phyloP scores from a whole-genome alignment of 805 yeast species.

The Metschnikowia santaceciliae region DNA sequence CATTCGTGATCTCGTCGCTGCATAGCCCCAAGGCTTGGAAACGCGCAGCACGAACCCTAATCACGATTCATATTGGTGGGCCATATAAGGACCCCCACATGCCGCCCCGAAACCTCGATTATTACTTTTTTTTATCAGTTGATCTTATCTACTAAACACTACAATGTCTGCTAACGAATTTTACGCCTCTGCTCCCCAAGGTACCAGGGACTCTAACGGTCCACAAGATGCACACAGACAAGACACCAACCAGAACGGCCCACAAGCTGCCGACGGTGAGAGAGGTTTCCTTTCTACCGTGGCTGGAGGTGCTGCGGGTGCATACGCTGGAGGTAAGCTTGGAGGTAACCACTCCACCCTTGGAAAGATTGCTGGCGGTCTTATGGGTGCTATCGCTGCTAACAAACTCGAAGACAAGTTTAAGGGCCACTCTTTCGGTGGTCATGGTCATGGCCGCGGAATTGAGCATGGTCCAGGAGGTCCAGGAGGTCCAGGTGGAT shows the following conservation, averaged over 20 bases:
- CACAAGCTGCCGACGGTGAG: conserved; percentile 22
- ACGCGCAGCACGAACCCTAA: background rate
- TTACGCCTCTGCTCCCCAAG: conserved; percentile 41
- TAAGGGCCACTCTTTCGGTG: conserved; percentile 15
- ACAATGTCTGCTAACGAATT: conserved; percentile 56
- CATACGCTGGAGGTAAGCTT: conserved; percentile 29
- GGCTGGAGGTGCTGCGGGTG: conserved; percentile 36
- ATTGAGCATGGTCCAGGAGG: conserved; percentile 6
- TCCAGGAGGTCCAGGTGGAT: conserved; percentile 11
- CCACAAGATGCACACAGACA: conserved; percentile 13
- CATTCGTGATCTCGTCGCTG: background rate
- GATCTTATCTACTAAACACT: background rate
- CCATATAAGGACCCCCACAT: background rate
- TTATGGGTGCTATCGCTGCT: conserved; percentile 53
- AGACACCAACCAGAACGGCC: conserved; percentile 11
- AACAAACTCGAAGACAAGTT: conserved; percentile 44
- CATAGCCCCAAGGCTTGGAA: conserved; percentile 1
- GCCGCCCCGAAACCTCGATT: background rate
- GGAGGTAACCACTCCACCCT: conserved; percentile 35
- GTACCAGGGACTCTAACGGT: conserved; percentile 11
- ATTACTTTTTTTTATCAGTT: background rate
- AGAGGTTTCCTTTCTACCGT: conserved; percentile 25
- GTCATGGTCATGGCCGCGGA: conserved; percentile 4
- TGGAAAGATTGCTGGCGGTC: conserved; percentile 50
- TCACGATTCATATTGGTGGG: background rate